A percentile compares a stretch with the other conserved stretches of the same genome.
phyloP scores from a whole-genome alignment of 176 grass and related monocot genomes.

The Ensete glaucum region DNA sequence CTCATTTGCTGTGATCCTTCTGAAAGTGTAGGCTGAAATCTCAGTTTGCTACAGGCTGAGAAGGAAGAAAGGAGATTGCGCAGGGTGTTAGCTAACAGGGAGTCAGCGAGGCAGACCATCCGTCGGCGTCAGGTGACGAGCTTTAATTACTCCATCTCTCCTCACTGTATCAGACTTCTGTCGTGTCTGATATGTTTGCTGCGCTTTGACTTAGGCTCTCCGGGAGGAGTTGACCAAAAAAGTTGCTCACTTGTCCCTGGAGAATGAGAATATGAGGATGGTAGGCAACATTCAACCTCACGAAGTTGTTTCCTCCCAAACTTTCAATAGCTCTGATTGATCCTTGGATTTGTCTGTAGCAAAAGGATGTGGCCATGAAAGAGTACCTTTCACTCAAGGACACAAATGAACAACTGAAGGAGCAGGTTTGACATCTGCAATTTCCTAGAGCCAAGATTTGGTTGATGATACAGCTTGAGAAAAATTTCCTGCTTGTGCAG shows the following conservation, averaged over 20 bases:
- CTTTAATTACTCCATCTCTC: neutral
- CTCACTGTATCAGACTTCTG: neutral
- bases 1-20: neutral
- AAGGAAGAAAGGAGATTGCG: slow-evolving; percentile 73
- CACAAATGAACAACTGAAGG: slow-evolving; percentile 51
- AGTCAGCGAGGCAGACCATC: slow-evolving; percentile 85
- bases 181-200: neutral
- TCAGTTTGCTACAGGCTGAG: slow-evolving; percentile 34
- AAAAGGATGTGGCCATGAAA: slow-evolving; percentile 42
- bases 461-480: neutral
- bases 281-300: slow-evolving; percentile 10
- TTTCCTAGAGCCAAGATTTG: neutral
- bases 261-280: slow-evolving; percentile 58
- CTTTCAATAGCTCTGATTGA: neutral
- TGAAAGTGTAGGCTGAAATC: neutral
- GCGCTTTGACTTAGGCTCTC: slow-evolving; percentile 25
- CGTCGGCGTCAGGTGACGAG: slow-evolving; percentile 49
- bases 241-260: slow-evolving; percentile 34
- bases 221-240: slow-evolving; percentile 49
- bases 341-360: slow-evolving; percentile 16
- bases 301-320: neutral
- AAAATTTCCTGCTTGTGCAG: neutral
- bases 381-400: slow-evolving; percentile 49
- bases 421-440: slow-evolving; percentile 23
- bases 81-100: slow-evolving; percentile 73